Evolutionary conservation across 495 filamentous ascomycete genomes (phyloP).

Genomic region (Xanthoparmelia taractica): DNA sequence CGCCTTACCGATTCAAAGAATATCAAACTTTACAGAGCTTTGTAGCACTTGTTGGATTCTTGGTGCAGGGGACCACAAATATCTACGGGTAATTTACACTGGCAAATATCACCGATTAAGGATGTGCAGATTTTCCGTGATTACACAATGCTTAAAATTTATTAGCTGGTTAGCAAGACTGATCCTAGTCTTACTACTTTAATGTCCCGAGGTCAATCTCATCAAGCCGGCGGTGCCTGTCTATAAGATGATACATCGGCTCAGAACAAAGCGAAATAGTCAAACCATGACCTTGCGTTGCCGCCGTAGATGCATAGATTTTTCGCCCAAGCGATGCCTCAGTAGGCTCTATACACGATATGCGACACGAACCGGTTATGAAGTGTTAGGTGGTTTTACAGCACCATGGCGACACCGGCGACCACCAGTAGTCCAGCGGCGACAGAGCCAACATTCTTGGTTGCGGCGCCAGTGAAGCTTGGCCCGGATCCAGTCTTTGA

Average conservation of each 20-base stretch:
- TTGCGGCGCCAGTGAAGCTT: constrained; percentile 23
- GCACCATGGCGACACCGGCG: constrained; percentile 21
- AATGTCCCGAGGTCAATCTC: constrained; percentile 7
- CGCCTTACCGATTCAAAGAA: too few species aligned
- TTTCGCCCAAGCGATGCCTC: constrained; percentile 8
- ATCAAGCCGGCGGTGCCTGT: constrained; percentile 2
- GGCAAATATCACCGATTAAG: too few species aligned
- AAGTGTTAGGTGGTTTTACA: constrained; percentile 13
- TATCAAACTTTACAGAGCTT: too few species aligned
- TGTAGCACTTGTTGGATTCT: neutral
- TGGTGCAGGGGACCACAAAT: too few species aligned
- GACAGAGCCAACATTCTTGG: constrained; percentile 26
- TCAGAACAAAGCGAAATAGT: constrained; percentile 8
- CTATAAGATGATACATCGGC: constrained; percentile 11
- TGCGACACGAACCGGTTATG: constrained; percentile 24
- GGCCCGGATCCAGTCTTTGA: constrained; percentile 18
- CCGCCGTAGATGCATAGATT: constrained; percentile 10
- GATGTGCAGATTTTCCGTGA: neutral
- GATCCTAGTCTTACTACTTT: constrained; percentile 6
- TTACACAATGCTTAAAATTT: neutral
- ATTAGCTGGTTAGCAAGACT: constrained; percentile 8
- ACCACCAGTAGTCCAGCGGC: constrained; percentile 23
- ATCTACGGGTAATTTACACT: too few species aligned
- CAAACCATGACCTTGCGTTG: constrained; percentile 1
- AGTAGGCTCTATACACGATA: constrained; percentile 11